phyloP scores from a whole-genome alignment of 2,329 filamentous ascomycete species.

The Sarocladium brachiariae region DNA sequence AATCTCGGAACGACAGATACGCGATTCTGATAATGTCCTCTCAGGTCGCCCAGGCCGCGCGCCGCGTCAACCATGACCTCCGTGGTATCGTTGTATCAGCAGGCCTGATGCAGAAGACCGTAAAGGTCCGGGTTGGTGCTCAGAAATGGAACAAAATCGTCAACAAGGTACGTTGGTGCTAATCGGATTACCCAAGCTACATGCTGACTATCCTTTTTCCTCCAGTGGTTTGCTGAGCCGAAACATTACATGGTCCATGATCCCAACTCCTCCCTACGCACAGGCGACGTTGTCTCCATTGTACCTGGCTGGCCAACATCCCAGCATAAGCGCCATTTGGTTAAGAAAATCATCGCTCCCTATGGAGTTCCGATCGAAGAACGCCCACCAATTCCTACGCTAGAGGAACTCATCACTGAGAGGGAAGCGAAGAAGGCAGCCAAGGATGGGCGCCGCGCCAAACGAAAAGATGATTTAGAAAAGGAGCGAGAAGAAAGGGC shows the following conservation, averaged over 20 bases:
- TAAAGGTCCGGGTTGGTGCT: constrained; percentile 67
- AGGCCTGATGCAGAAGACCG: constrained; percentile 70
- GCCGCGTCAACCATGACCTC: constrained; percentile 42
- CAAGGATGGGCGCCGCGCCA: constrained; percentile 50
- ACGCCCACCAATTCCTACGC: constrained; percentile 58
- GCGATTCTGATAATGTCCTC: constrained; percentile 29
- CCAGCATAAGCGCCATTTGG: constrained; percentile 64
- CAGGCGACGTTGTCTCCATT: constrained; percentile 71
- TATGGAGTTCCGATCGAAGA: constrained; percentile 54
- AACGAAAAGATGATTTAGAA: constrained; percentile 19
- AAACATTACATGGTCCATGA: constrained; percentile 69
- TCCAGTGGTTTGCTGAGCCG: constrained; percentile 56
- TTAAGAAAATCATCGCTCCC: constrained; percentile 68
- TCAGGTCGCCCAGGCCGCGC: constrained; percentile 33
- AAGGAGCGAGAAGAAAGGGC: constrained; percentile 13
- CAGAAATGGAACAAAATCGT: constrained; percentile 67
- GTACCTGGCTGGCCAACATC: constrained; percentile 58
- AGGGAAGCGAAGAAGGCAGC: constrained; percentile 46
- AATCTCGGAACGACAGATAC: no score
- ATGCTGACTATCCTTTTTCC: constrained; percentile 24
- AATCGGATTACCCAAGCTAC: no score
- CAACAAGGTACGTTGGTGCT: constrained; percentile 56
- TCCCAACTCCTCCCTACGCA: constrained; percentile 63
- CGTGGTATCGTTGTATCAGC: constrained; percentile 70
- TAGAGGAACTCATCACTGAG: constrained; percentile 52